These are phyloP conservation scores for Fusarium sp. DNA, from an alignment of 2,329 filamentous ascomycete species.

Conservation along the genomic window DNA sequence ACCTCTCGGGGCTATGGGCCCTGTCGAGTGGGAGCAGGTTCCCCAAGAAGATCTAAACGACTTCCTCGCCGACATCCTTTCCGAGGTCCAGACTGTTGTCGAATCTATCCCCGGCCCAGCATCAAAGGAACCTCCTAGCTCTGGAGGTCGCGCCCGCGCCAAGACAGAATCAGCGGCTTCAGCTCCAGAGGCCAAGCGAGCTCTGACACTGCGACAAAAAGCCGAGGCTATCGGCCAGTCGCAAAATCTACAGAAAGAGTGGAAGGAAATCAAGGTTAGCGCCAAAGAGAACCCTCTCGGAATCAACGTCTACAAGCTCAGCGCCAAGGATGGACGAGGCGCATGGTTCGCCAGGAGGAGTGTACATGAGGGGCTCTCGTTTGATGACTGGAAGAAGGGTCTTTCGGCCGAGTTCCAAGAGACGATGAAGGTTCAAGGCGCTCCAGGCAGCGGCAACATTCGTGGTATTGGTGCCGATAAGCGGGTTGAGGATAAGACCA, in stretches of 20 bases:
- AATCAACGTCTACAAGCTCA: slow-evolving; percentile 83
- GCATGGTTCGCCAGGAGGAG: slow-evolving; percentile 91
- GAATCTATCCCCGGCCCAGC: slow-evolving; percentile 75
- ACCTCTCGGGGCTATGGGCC: slow-evolving; percentile 66
- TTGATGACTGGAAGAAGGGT: slow-evolving; percentile 80
- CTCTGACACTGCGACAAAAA: slow-evolving; percentile 53
- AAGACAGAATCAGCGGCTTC: slow-evolving; percentile 65
- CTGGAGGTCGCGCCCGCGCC: slow-evolving; percentile 63
- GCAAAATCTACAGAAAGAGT: slow-evolving; percentile 77
- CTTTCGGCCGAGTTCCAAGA: slow-evolving; percentile 84
- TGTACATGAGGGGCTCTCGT: slow-evolving; percentile 81
- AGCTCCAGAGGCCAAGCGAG: slow-evolving; percentile 63
- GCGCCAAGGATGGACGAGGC: slow-evolving; percentile 82
- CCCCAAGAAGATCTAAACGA: slow-evolving; percentile 60
- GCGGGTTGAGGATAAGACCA: slow-evolving; percentile 71
- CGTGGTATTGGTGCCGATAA: slow-evolving; percentile 87
- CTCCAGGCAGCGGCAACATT: slow-evolving; percentile 78
- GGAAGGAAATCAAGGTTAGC: slow-evolving; percentile 85
- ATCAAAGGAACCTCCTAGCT: slow-evolving; percentile 52
- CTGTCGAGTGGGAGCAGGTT: slow-evolving; percentile 63
- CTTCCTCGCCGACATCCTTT: slow-evolving; percentile 71
- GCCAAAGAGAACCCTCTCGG: slow-evolving; percentile 79
- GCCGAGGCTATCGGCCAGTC: slow-evolving; percentile 61
- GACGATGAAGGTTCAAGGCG: slow-evolving; percentile 76
- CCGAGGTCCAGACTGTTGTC: slow-evolving; percentile 74